Evolutionary conservation across 1,139 yeast genomes (phyloP), one percentile per base, ranked within the genome.

Genomic region (Candida buenavistaensis): DNA sequence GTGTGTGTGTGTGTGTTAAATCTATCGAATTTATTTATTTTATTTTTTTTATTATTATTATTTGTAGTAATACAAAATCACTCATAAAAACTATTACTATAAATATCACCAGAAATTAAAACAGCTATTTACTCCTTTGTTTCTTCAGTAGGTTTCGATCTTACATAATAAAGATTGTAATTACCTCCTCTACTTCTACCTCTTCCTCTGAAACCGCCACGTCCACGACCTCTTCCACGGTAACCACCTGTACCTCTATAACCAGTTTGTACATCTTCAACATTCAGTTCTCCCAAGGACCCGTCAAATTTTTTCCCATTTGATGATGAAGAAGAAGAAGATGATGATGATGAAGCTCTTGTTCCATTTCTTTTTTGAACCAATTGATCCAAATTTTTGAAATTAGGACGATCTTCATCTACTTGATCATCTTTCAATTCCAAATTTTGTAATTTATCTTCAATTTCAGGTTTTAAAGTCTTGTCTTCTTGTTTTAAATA

Each of bases 371-470:
- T 35, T 32, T 35, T 41, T 28, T 41, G 43, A 8, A 54, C 59
- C 30, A 63, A 47, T 33, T 62, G 66, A 34, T 48, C 54, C 35
- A 62, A 52, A 33, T 59, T 59, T 36, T 59, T 62, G 47, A 63
- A 63, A 38, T 63, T 54, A 3, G 68, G 68, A 30, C 68, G 47
- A 9, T 35, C 37, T 8, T 39, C 36, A 14, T 28, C 32, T 6
- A 9, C 25, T 14, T 14, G 22, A 13, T 38, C 41, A 21, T 32
- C 37, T 22, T 32, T 35, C 23, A 22, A 22, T 3, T 31, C 22
- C 24, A 25, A 23, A 20, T 35, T 24, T 30, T 23, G 29, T 28
- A 30, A 29, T 32, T 38, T 33, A 20, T 28, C 31, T 30, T 30
- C 31, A 10, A 28, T 33, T 24, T 34, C 31, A 8, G 6, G 16